A percentile compares a stretch with the other conserved stretches of the same genome.
phyloP scores from a whole-genome alignment of 495 filamentous ascomycete species.

The Saxispiralis lemnorum region DNA sequence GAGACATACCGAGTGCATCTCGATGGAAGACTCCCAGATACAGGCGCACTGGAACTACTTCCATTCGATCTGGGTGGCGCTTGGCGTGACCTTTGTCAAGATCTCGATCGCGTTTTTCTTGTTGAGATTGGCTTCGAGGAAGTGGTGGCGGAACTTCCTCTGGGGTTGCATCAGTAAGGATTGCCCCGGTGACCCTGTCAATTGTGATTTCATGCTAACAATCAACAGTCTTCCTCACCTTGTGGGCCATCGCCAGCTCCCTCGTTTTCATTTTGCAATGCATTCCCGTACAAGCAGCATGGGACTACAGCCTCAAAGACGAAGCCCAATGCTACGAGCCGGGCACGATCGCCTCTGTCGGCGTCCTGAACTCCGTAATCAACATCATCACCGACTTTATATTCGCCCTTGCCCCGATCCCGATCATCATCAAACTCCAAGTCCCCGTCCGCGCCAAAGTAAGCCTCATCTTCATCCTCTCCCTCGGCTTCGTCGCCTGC shows the following conservation, averaged over 20 bases:
- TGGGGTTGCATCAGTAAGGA: constrained; percentile 17
- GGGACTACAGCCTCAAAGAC: constrained; percentile 14
- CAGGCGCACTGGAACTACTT: constrained; percentile 11
- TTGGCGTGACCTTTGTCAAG: constrained; percentile 14
- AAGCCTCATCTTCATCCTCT: constrained; percentile 16
- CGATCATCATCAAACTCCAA: constrained; percentile 19
- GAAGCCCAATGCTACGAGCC: constrained; percentile 18
- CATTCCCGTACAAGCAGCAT: constrained; percentile 16
- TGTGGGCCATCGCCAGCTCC: constrained; percentile 16
- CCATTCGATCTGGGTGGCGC: constrained; percentile 10
- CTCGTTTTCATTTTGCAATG: constrained; percentile 21
- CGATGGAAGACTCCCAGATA: not conserved
- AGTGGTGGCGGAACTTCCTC: constrained; percentile 14
- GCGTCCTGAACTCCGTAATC: constrained; percentile 18
- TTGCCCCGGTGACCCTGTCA: not conserved
- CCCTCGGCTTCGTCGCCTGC: constrained; percentile 20
- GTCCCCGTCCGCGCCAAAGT: constrained; percentile 20
- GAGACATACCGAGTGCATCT: constrained; percentile 10
- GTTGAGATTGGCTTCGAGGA: constrained; percentile 15
- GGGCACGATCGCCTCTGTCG: constrained; percentile 16
- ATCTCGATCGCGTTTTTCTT: constrained; percentile 22
- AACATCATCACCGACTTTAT: constrained; percentile 22
- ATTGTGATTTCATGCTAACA: not conserved
- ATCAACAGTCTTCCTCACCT: constrained; percentile 15
- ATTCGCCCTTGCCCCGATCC: constrained; percentile 20